Evolutionary conservation across 371 early-diverging fungal species (phyloP).

Genomic region (Actinomortierella wolfii): DNA sequence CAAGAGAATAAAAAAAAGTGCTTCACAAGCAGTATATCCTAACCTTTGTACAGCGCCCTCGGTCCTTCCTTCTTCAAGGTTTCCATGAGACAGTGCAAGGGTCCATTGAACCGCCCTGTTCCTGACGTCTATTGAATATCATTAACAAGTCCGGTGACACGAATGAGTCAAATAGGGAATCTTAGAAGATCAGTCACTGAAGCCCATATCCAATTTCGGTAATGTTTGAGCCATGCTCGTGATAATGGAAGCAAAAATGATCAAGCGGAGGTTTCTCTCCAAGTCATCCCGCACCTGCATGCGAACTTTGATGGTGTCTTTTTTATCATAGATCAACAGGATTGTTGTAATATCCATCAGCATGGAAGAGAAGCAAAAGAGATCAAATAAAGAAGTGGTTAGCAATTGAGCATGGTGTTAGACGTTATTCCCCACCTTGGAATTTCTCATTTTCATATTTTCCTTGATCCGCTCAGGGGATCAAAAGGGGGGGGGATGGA

Average conservation of each 20-base stretch:
- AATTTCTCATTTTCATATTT: too few relatives aligned
- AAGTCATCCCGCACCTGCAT: conserved; percentile 50
- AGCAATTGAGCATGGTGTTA: too few relatives aligned
- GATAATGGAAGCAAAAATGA: too few relatives aligned
- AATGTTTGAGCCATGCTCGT: too few relatives aligned
- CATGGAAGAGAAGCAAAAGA: too few relatives aligned
- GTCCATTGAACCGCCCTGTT: conserved; percentile 81
- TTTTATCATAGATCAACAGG: neutral
- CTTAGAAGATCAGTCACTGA: too few relatives aligned
- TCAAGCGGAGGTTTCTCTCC: neutral
- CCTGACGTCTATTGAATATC: conserved; percentile 72
- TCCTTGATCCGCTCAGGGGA: too few relatives aligned
- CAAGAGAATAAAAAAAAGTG: neutral
- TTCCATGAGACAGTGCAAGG: conserved; percentile 79
- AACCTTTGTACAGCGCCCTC: conserved; percentile 83
- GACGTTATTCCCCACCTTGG: too few relatives aligned
- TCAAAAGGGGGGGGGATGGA: too few relatives aligned
- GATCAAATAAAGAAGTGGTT: too few relatives aligned
- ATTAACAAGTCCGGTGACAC: neutral
- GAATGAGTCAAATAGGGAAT: neutral
- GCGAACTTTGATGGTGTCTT: conserved; percentile 80
- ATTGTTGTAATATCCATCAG: neutral
- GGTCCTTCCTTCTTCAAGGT: conserved; percentile 80
- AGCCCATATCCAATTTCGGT: too few relatives aligned
- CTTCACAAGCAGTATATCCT: too few relatives aligned